Base-by-base conservation (phyloP, 2,329 filamentous ascomycete species). In the Fusarium lyarnte region DNA sequence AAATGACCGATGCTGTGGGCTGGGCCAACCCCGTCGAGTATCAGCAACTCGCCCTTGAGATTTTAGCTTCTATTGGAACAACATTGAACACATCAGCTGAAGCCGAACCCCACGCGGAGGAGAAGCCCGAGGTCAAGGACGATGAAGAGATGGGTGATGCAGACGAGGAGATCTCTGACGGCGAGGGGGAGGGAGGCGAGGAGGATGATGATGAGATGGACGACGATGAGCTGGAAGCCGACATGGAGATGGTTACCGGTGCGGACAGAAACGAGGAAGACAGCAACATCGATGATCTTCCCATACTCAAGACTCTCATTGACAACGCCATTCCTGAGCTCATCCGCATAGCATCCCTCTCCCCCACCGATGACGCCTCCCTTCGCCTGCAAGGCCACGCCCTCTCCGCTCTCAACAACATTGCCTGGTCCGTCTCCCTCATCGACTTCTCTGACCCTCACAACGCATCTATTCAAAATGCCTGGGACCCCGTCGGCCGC, bases 161-260 rank as follows among this genome's bases (percentile, higher is more conserved):
- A 8, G 82, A 81, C 6, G 81, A 79, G 4, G 82, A 80, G 8
- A 81, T 76, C 8, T 81, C 80, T 3, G 80, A 81, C 7, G 81
- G 79, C 16, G 80, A 82, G 6, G 81, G 79, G 13, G 81, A 78
- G 5, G 79, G 79, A 9, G 79, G 79, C 3, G 81, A 83, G 9
- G 82, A 78, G 6, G 84, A 84, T 3, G 84, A 86, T 6, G 84
- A 87, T n/a, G 87, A 88, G 62, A 88, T 89, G 85, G 84, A 86
- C 58, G 82, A 87, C 31, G 87, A 87, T 55, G 87, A 87, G 54
- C 86, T 91, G 67, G 85, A 88, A 66, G 88, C 87, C 33, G 91
- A 92, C 75, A 90, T 93, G 87, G 89, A 89, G 8, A 85, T 88
- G 80, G 89, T 93, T 4, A 87, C 87, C 1, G 88, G 87, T 6